A percentile compares a stretch with the other conserved stretches of the same genome.
phyloP scores from a whole-genome alignment of 2,329 filamentous ascomycete genomes.

The Westerdykella sp. region DNA sequence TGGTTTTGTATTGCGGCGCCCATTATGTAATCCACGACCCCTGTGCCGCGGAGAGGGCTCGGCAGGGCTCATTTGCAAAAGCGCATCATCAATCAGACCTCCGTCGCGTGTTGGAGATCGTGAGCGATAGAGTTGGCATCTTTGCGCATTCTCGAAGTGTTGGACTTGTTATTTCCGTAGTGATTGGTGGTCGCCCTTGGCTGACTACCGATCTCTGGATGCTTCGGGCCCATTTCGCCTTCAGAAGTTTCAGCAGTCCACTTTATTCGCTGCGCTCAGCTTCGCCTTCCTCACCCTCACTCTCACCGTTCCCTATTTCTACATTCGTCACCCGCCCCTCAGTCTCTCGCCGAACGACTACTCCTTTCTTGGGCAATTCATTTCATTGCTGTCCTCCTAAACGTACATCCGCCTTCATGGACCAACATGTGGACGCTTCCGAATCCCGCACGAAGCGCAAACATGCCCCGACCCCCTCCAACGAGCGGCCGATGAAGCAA shows the following conservation, averaged over 20 bases:
- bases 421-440: slow-evolving; percentile 44
- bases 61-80: too few species aligned
- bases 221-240: slow-evolving; percentile 3
- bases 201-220: slow-evolving; percentile 3
- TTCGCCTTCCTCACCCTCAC: neutral
- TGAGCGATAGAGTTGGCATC: too few species aligned
- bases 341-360: neutral
- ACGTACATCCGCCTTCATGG: slow-evolving; percentile 37
- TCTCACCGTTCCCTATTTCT: neutral
- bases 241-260: neutral
- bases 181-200: slow-evolving; percentile 2
- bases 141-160: too few species aligned
- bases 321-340: neutral
- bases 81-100: too few species aligned
- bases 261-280: neutral
- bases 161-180: too few species aligned
- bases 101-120: too few species aligned
- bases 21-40: too few species aligned
- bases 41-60: too few species aligned
- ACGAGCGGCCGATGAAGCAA: slow-evolving; percentile 52
- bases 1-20: too few species aligned
- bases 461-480: slow-evolving; percentile 45
- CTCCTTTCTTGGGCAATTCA: neutral
- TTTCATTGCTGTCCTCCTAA: neutral
- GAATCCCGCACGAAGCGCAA: slow-evolving; percentile 50